Percentiles rank a stretch among this genome's conserved stretches.
These are phyloP conservation scores for Xylaria sp. DNA, from an alignment of 2,329 filamentous ascomycete genomes.

Conservation along the genomic window DNA sequence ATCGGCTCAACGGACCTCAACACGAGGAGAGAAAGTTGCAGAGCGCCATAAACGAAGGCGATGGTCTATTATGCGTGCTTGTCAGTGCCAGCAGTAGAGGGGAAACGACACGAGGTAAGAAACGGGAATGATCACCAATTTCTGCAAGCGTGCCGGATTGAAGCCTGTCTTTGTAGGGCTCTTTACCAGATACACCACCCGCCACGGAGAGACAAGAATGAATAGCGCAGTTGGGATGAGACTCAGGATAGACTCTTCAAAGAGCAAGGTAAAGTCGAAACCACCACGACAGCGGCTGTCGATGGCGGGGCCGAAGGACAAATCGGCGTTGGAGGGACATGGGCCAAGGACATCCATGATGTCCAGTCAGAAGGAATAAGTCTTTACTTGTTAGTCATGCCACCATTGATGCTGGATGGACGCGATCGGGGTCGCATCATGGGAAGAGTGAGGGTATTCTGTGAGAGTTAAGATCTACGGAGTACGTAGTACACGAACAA, in stretches of 20 bases:
- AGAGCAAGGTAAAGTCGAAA: slow-evolving; percentile 7
- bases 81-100: neutral
- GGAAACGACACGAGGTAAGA: neutral
- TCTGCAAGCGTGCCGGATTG: neutral
- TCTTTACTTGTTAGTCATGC: neutral
- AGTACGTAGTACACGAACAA: too few relatives aligned
- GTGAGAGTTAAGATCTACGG: neutral
- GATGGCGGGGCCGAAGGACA: neutral
- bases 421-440: neutral
- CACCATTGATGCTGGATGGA: neutral
- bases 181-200: neutral
- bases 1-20: neutral
- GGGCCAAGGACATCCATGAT: neutral
- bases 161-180: neutral
- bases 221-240: neutral
- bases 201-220: neutral
- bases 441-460: neutral
- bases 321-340: neutral
- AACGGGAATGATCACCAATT: neutral
- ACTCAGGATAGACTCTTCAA: neutral
- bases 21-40: neutral
- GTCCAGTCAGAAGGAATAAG: neutral
- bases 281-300: neutral
- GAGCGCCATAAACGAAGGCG: neutral
- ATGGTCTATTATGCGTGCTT: neutral